phyloP scores from a whole-genome alignment of 768 basidiomycete species.

The Antrodiella citrinella region DNA sequence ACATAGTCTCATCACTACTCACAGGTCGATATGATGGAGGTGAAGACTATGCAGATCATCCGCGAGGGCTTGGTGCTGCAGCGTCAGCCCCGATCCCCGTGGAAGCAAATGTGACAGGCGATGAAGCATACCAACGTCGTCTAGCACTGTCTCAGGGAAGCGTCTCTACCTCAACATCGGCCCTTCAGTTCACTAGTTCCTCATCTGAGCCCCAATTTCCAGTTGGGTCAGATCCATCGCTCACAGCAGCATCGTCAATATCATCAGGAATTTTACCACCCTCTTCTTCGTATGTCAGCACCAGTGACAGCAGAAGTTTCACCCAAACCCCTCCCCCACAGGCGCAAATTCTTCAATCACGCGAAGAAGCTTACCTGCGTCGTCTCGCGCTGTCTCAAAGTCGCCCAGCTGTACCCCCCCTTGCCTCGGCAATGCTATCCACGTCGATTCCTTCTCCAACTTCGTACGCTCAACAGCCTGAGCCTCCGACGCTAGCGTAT shows the following conservation, averaged over 20 bases:
- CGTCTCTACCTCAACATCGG: conserved; percentile 6
- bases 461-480: background rate
- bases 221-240: background rate
- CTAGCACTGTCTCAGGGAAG: conserved; percentile 52
- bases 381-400: conserved; percentile 48
- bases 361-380: conserved; percentile 63
- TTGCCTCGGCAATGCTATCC: conserved; percentile 9
- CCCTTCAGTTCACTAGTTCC: background rate
- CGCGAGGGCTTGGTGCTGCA: conserved; percentile 21
- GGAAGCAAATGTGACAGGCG: conserved; percentile 52
- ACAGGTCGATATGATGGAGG: conserved; percentile 40
- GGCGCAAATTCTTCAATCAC: conserved; percentile 31
- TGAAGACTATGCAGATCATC: conserved; percentile 46
- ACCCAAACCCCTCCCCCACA: conserved; percentile 8
- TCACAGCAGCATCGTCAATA: background rate
- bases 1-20: too few species aligned
- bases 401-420: conserved; percentile 20
- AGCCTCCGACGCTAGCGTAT: conserved; percentile 52
- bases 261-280: background rate
- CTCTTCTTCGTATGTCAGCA: background rate
- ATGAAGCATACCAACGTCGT: conserved; percentile 72
- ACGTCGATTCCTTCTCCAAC: conserved; percentile 20
- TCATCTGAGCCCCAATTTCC: conserved; percentile 1
- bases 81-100: conserved; percentile 28
- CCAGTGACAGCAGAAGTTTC: conserved; percentile 10